Evolutionary conservation across 352 stramenopile genomes (phyloP), one percentile per base, ranked within the genome.

Genomic region (Pythium sp.): DNA sequence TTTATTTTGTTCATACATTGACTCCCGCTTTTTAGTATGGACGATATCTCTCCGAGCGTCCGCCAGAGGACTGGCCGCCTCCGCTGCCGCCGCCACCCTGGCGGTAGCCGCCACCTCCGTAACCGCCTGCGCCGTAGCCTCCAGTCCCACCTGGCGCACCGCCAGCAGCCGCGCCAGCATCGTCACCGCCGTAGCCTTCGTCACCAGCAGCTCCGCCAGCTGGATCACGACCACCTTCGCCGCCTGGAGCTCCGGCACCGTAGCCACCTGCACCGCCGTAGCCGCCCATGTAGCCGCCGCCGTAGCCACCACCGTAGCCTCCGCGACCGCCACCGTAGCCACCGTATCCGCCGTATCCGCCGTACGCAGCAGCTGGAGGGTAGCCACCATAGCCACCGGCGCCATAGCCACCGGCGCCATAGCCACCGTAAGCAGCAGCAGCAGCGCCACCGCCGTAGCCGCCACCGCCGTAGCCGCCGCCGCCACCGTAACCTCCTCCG

Each of bases 1-100:
- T 24, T 28, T 55, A 5, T 55, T 55, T 55, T 22, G n/a, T 55
- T 55, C 22, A 12, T 28, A 30, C 49, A 3, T 30, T n/a, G 58
- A 24, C 34, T 57, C 32, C 26, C 34, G 0, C 28, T 64, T 58
- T 62, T 89, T 82, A 94, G 75, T 94, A 94, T 58, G 87, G 87
- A 68, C 87, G 87, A 77, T 94, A 94, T 80, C 87, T 80, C 28
- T 94, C 87, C 72, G 87, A 91, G 64, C 85, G 79, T 34, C 81
- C 81, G 51, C 81, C 79, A 15, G 36, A 41, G 36, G 81, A 87
- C 72, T 81, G 81, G 51, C 68, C 75, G 38, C 72, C 72, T 63
- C 81, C 75, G 58, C 78, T 72, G 2, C 72, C 58, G 58, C 80
- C 72, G 57, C 80, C 79, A n/a, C 82, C 83, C 69, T 89, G 86